Evolutionary conservation across 352 stramenopile genomes (phyloP), one percentile per base, ranked within the genome.

Genomic region (Pythium sukuiense): DNA sequence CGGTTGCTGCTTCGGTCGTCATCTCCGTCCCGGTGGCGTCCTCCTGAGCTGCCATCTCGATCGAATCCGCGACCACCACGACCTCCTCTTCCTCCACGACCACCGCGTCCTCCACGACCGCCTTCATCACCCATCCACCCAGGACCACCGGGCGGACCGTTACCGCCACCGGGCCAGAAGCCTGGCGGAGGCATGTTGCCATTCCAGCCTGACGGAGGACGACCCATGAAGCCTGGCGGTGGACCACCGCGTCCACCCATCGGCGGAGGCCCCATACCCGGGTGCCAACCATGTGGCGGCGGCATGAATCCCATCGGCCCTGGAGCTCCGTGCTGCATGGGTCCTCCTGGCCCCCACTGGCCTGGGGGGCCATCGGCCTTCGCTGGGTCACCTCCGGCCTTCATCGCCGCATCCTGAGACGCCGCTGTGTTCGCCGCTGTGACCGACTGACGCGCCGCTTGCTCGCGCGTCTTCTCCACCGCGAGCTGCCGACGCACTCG

Each of bases 391-490:
- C 54, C 32, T 32, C 32, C 55, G 1, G 14, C 27, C 13, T 46
- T 48, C 54, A 53, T 62, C 18, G 43, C 41, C 3, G 61, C 61
- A 52, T 68, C 61, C 35, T 68, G 61, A 14, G 61, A 61, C 0
- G 62, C 67, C 13, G 63, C 55, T 0, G 67, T 55, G 48, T 67
- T 86, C 0, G 85, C 81, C 0, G 77, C 79, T 48, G 72, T 81
- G n/a, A 93, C 81, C 0, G 80, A 77, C 45, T 92, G 80, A 27
- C 85, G 80, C n/a, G 85, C 87, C 2, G 86, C 87, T 39, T 96
- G 85, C 52, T 96, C 84, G n/a, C 84, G 74, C 18, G 81, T 76
- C 62, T 88, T 92, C 61, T 95, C 82, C 35, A 92, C 63, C 2
- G 85, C 85, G 24, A 92, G 56, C 5, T 96, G 83, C 2, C 84